Base-by-base conservation (phyloP, 495 filamentous ascomycete species). In the Daldinia bambusicola region DNA sequence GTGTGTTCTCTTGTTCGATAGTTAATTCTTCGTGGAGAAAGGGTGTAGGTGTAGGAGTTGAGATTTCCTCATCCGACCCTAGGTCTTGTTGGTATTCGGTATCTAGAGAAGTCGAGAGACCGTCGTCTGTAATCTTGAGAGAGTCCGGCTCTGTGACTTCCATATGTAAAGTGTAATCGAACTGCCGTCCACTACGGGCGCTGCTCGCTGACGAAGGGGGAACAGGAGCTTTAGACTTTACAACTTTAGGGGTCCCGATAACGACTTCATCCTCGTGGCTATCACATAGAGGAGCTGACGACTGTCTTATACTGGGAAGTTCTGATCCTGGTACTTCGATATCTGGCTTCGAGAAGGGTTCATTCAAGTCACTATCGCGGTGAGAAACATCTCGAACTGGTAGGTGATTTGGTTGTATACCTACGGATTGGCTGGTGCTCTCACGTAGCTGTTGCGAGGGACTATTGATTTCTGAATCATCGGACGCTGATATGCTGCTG, bases 161-260 rank as follows among this genome's bases (percentile, higher is more conserved):
- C 13, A 74, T 66, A 59, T 71, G 70, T 51, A 79, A 76, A 26
- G 72, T 71, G 4, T 75, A 76, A 38, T 81, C 79, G 1, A 76
- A 75, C 55, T 84, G 82, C 50, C 80, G 77, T 26, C 78, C 82
- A 65, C 81, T 79, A 32, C 52, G 73, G 30, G 76, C 53, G 61
- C 82, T 83, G 43, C 72, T 72, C 7, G 59, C 52, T 6, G 82
- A 79, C 4, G 79, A 81, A 10, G 67, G 67, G 12, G 70, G 67
- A 0, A 76, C 43, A 38, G 13, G 20, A 5, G 34, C 40, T 43
- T 55, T 68, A 18, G 65, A 57, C 43, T 63, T 70, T 14, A 74
- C 26, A 1, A 56, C 45, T 12, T 69, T 71, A 0, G 73, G 70
- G 8, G 75, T 77, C n/a, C 73, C 75, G 1, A 68, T 31, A 8